Conservation (phyloP, 768 basidiomycete species). For the Amanita inopinata region DNA sequence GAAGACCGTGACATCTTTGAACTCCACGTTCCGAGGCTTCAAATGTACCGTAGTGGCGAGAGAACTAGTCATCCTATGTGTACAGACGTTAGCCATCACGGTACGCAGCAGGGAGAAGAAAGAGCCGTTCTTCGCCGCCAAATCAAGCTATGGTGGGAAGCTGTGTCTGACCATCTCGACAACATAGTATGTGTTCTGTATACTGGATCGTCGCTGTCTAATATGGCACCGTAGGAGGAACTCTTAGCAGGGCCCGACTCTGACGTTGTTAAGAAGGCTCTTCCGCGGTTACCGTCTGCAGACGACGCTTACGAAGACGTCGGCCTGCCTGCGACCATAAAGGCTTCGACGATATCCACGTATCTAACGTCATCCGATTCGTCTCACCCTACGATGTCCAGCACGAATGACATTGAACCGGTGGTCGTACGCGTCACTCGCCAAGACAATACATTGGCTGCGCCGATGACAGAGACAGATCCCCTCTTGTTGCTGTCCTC, state of each 20-base stretch:
- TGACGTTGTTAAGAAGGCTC: constrained; percentile 30
- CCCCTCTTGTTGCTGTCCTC: constrained; percentile 26
- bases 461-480: not conserved
- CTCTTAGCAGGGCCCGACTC: constrained; percentile 21
- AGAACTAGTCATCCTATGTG: constrained; percentile 6
- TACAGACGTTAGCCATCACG: constrained; percentile 1
- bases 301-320: constrained; percentile 41
- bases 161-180: constrained; percentile 50
- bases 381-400: not conserved
- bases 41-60: constrained; percentile 31
- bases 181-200: constrained; percentile 34
- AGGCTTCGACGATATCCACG: constrained; percentile 7
- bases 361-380: not conserved
- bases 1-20: constrained; percentile 50
- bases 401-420: not conserved
- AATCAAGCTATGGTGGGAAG: constrained; percentile 61
- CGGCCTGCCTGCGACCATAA: constrained; percentile 12
- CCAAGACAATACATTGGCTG: not conserved
- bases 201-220: not conserved
- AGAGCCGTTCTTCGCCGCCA: constrained; percentile 45
- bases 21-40: constrained; percentile 47
- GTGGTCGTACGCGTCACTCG: not conserved
- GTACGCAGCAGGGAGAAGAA: constrained; percentile 25
- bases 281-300: constrained; percentile 50
- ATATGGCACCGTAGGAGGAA: constrained; percentile 29